Base-by-base conservation (phyloP, 805 yeast genomes). In the Lipomyces chichibuensis region DNA sequence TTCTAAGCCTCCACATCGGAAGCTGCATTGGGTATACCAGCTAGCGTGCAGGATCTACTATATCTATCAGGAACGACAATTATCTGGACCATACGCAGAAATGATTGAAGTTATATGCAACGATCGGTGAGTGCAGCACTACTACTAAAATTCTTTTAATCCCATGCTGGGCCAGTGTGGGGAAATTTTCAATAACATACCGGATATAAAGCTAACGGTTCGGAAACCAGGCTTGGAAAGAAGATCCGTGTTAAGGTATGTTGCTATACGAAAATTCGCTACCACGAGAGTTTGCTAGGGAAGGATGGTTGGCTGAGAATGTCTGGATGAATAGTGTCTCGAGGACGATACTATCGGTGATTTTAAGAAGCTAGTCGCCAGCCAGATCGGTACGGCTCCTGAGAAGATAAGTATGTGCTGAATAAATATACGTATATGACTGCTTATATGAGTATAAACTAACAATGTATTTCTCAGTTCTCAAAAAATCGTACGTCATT, bases 271-370 rank as follows among this genome's bases (percentile, higher is more conserved):
- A 37, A 14, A 13, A 13, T 37, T 37, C 14, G 2, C 49, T 17
- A 43, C 23, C 9, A 3, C 49, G 23, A 17, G 5, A 43, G 20
- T 3, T 43, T n/a, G 49, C 23, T 43, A 7, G 49, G 9, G 8
- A n/a, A 43, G 20, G 11, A 43, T 43, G 20, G n/a, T n/a, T 43
- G 23, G 3, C 49, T 17, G 49, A 43, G 27, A 37, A 14, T 13
- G 17, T 20, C 20, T 33, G 20, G 17, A 23, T 14, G 58, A 23
- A 27, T 43, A 80, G 80, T 94, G 98, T 71, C 82, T 94, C 2
- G 89, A 88, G 1, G 87, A 88, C 8, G 99, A 94, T 77, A 84
- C 92, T 0, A 83, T 94, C 11, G 97, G 95, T 1, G 98, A 95
- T 75, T 89, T 95, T 78, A 94, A 95, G 80, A 88, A 88, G 76